phyloP scores from a whole-genome alignment of 1,284 basidiomycete species.

The Trichosporon asahii region DNA sequence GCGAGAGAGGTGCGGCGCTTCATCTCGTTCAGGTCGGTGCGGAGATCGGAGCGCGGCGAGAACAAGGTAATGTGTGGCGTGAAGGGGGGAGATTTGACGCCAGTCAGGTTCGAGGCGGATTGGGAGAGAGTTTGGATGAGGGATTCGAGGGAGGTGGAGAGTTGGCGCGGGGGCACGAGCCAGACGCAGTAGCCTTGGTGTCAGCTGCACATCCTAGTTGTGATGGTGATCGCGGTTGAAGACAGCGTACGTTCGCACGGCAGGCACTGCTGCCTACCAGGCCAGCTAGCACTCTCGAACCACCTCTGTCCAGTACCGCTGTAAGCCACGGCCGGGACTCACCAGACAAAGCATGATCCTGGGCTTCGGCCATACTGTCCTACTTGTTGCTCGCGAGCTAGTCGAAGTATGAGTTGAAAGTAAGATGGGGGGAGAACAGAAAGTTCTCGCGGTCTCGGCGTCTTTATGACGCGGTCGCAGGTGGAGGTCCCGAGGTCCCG shows the following conservation, averaged over 20 bases:
- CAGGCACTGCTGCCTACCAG: no score
- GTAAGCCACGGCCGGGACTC: no score
- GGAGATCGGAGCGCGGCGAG: slow-evolving; percentile 20
- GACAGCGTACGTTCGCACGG: no score
- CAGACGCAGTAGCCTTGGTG: slow-evolving; percentile 28
- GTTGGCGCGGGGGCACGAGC: slow-evolving; percentile 22
- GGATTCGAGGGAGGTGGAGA: slow-evolving; percentile 7
- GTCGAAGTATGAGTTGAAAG: neutral
- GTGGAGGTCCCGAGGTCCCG: no score
- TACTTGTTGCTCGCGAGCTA: neutral
- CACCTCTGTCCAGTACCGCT: no score
- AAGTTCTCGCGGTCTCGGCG: neutral
- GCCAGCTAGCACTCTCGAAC: no score
- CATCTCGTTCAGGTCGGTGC: neutral
- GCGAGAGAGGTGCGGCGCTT: slow-evolving; percentile 6
- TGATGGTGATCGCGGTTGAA: no score
- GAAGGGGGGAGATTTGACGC: slow-evolving; percentile 28
- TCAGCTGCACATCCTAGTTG: no score
- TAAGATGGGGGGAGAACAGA: neutral
- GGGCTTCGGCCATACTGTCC: slow-evolving; percentile 5
- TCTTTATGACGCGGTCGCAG: neutral
- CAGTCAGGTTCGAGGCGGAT: slow-evolving; percentile 4
- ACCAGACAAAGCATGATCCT: slow-evolving; percentile 16
- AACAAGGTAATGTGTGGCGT: slow-evolving; percentile 40
- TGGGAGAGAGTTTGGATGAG: slow-evolving; percentile 25